Base-by-base conservation (phyloP, 768 basidiomycete species). In the Rhizopogon vinicolor region DNA sequence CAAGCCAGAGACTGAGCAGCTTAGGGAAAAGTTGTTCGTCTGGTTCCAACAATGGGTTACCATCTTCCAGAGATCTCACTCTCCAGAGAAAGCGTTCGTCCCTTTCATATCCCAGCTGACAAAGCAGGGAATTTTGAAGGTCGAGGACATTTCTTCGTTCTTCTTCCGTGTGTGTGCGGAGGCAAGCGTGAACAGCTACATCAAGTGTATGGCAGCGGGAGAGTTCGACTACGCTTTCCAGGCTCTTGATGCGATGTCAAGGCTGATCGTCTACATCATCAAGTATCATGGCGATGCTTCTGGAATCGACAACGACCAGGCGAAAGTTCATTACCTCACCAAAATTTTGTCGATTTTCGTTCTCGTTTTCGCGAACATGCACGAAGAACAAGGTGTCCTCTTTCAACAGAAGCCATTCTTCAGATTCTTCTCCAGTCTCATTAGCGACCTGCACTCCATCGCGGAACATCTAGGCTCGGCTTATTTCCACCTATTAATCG, bases 331-430 rank as follows among this genome's bases (percentile, higher is more conserved):
- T 69, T 98, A 98, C 73, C 77, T 97, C 63, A 93, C 92, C 51
- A 98, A 98, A 75, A 98, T 98, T 56, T 74, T 99, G 55, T 96
- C 96, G 12, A 98, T 98, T 71, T 90, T 97, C 68, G 93, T 98
- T 29, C 84, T 98, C 56, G 94, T 98, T 9, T 76, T 99, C 54
- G 93, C 97, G 58, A 93, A 93, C 63, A 80, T 88, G 71, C 96
- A 99, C 65, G 94, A 98, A 72, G 93, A 98, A 65, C 89, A 93
- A 69, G 93, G 93, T 3, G 75, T 83, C 0, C 78, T 84, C 53
- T 99, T 99, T 80, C 89, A 95, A 64, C 93, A 96, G 71, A 93
- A 98, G 70, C 96, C 97, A 0, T 98, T 98, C 78, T 96, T 95
- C 76, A 84, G 97, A 52, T 96, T 99, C 75, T 98, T 98, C 77